A percentile compares a stretch with the other conserved stretches of the same genome.
phyloP scores from a whole-genome alignment of 306 rosid species.

The Trifolium pratense region DNA sequence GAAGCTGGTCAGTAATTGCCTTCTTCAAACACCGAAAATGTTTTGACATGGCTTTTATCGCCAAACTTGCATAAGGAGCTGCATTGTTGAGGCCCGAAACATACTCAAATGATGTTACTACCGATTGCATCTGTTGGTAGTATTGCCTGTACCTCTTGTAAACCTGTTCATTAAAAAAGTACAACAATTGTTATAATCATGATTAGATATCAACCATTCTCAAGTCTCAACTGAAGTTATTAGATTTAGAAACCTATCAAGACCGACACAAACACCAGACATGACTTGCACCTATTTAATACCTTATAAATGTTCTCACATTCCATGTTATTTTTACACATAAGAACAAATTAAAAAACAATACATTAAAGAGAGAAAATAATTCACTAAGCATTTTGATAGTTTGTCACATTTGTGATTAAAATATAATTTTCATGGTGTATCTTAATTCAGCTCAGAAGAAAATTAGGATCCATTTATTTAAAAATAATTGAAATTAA shows the following conservation, averaged over 20 bases:
- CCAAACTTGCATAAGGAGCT: conserved; percentile 82
- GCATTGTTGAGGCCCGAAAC: conserved; percentile 82
- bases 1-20: conserved; percentile 79
- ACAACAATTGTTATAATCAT: background rate
- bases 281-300: no score
- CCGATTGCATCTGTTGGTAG: conserved; percentile 79
- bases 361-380: no score
- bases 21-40: conserved; percentile 80
- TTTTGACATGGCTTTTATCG: conserved; percentile 76
- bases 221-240: background rate
- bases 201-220: background rate
- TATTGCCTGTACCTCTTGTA: conserved; percentile 83
- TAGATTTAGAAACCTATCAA: background rate
- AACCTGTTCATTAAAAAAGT: conserved; percentile 55
- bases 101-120: conserved; percentile 76
- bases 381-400: no score
- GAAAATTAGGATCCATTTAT: background rate
- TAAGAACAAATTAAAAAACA: no score
- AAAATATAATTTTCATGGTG: background rate
- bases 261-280: background rate
- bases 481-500: background rate
- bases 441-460: background rate
- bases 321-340: no score
- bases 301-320: no score
- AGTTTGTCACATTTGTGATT: background rate